Percentiles rank a stretch among this genome's conserved stretches.
Evolutionary conservation across 306 rosid genomes (phyloP).

Genomic region (Crataegus laevigata): DNA sequence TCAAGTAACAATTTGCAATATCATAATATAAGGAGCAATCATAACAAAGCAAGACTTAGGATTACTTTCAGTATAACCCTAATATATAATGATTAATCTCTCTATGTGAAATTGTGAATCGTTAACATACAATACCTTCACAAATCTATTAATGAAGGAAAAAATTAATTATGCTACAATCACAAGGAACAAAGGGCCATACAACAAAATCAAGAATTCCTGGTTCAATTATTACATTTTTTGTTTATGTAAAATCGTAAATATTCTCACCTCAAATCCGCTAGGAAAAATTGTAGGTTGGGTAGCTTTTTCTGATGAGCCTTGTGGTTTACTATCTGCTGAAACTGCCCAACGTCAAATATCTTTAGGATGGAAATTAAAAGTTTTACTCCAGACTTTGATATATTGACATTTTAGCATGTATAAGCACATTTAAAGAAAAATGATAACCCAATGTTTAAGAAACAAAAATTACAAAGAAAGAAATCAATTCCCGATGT

Average conservation of each 20-base stretch:
- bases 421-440: not conserved
- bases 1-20: too few species aligned
- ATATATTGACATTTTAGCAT: not conserved
- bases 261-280: conserved; percentile 77
- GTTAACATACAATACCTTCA: not conserved
- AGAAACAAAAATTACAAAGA: not conserved
- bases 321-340: conserved; percentile 33
- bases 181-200: not conserved
- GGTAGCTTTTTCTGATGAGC: conserved; percentile 43
- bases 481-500: not conserved
- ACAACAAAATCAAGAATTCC: not conserved
- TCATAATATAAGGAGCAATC: too few species aligned
- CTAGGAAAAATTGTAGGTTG: conserved; percentile 57
- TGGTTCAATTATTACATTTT: not conserved
- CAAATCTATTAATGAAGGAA: not conserved
- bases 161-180: not conserved
- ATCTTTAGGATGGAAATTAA: conserved; percentile 8
- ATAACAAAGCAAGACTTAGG: not conserved
- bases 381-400: not conserved
- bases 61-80: not conserved
- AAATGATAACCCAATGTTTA: not conserved
- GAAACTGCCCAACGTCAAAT: conserved; percentile 28
- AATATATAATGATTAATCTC: not conserved
- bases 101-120: too few species aligned
- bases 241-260: not conserved